Conservation (phyloP, 1,284 basidiomycete genomes). For the Phellopilus nigrolimitatus region DNA sequence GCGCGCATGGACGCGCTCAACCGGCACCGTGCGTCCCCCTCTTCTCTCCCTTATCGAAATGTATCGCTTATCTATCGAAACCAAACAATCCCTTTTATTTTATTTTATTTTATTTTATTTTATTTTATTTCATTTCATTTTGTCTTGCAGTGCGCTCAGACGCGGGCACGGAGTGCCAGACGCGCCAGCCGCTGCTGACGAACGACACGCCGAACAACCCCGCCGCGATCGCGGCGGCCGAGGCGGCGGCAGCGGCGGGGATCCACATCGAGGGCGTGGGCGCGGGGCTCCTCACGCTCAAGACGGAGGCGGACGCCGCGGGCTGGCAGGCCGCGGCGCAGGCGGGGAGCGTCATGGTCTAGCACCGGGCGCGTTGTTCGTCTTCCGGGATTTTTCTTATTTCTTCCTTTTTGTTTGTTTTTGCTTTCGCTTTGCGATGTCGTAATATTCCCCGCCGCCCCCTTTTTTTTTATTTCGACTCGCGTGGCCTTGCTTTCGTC, state of each 20-base stretch:
- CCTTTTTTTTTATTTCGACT: no score
- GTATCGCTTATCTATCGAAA: no score
- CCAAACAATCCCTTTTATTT: no score
- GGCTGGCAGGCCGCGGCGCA: slow-evolving; percentile 6
- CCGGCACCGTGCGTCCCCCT: slow-evolving; percentile 56
- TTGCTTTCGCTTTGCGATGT: no score
- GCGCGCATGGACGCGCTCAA: slow-evolving; percentile 78
- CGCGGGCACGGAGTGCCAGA: slow-evolving; percentile 49
- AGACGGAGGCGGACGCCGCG: slow-evolving; percentile 6
- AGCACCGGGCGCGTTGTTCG: background rate
- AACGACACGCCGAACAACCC: slow-evolving; percentile 16
- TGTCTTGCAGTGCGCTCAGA: slow-evolving; percentile 45
- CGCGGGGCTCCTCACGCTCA: slow-evolving; percentile 1
- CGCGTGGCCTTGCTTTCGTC: no score
- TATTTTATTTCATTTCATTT: slow-evolving; percentile 3
- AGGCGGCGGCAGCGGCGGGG: no score
- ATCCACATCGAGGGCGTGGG: background rate
- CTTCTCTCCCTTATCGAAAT: no score
- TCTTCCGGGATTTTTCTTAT: background rate
- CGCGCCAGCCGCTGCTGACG: slow-evolving; percentile 17
- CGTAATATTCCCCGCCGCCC: no score
- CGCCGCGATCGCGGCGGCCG: background rate
- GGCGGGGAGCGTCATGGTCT: slow-evolving; percentile 17
- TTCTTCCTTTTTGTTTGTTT: no score
- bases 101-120: no score